Evolutionary conservation across 2,329 filamentous ascomycete genomes (phyloP), one percentile per base, ranked within the genome.

Genomic region (Xylariaceae sp.): DNA sequence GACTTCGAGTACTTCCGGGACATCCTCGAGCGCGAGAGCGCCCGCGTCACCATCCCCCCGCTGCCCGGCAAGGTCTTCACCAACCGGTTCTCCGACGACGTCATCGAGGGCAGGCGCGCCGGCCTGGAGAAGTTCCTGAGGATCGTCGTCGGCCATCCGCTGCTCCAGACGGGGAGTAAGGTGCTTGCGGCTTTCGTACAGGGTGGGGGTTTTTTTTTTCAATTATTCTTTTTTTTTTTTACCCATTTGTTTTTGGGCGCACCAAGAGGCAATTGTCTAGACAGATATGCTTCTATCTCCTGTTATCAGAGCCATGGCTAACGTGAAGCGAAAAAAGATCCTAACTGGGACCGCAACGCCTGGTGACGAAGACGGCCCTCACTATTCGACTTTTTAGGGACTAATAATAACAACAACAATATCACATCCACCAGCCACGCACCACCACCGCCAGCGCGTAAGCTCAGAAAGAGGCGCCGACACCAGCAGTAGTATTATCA

Each of bases 1-100:
- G 92, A 98, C 66, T 98, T 98, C 63, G 92, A 98, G 69, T 90
- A 95, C 69, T 98, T 98, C 66, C 86, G 92, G 60, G 92, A 98
- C 65, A 94, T 97, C 49, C 78, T 98, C 44, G 92, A 98, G 76
- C 83, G 92, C 53, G 92, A 98, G 69, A 86, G 80, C 55, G 89
- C 89, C 42, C 79, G 90, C 50, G 92, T 98, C 42, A 95, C 88
- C 15, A 98, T 98, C 58, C 92, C 92, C 1, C 90, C 92, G 4
- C 70, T 98, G 48, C 92, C 92, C 0, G 92, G 92, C 36, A 98
- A 97, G 68, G 92, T 98, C 40, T 96, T 97, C 55, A 95, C 90
- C 36, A 97, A 97, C 65, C 81, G 92, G 32, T 98, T 98, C 70
- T 94, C 86, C 57, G 92, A 98, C 68, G 89, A 95, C 62, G 90